Evolutionary conservation across 257 asterid species (phyloP), one percentile per base, ranked within the genome.

Genomic region (Nicotiana obtusifolia): DNA sequence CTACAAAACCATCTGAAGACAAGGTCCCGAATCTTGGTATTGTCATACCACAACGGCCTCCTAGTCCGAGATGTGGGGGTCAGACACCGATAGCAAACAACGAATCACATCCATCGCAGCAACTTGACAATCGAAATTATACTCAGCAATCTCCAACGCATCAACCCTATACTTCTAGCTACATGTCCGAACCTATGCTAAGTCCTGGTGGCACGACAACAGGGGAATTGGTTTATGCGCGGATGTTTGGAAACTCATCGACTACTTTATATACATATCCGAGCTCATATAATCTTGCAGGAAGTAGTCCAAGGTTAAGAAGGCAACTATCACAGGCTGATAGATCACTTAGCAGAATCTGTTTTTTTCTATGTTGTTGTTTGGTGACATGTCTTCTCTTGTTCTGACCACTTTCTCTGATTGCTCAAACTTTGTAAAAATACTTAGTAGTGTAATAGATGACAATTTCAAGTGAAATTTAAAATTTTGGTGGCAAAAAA

Each of bases 301-400:
- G 87, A 8, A 78, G 81, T 8, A 88, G 86, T 85, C 92, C 92
- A 1, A 88, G 97, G 86, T 56, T 87, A 19, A 83, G 97, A 30
- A 86, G 93, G 67, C 86, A 84, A 13, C 30, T 89, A 60, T 44
- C 77, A 87, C 88, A 87, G 82, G 82, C 87, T 13, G 95, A 93
- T 84, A 85, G 65, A 85, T 93, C 93, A 11, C 87, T 93, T 2
- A 81, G 91, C 82, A 90, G 97, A 81, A 81, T 91, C 13, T 89
- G 87, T 33, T 86, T 89, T 81, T 93, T 91, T 88, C 83, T 93
- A 10, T 86, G 84, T 81, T 93, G 97, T 66, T 88, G 92, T 83
- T 87, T 90, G 77, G 76, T 86, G 4, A 81, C 90, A 30, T 93
- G 92, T 69, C 93, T 93, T 60, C 52, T 93, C 69, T 64, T 89